These are phyloP conservation scores for Monilinia polystroma DNA, from an alignment of 2,329 filamentous ascomycete genomes.

Conservation along the genomic window DNA sequence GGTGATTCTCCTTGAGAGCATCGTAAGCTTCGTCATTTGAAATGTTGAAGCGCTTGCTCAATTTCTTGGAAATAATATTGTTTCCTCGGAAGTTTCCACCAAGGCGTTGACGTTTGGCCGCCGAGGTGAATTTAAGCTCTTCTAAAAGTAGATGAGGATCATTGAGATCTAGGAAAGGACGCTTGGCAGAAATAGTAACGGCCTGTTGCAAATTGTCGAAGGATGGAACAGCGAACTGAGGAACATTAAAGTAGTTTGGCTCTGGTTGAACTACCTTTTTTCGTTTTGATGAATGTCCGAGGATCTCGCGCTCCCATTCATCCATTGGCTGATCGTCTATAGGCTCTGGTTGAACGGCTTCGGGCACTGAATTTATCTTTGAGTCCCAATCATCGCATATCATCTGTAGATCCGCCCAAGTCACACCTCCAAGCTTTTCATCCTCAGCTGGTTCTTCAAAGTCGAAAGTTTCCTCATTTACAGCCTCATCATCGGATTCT, in stretches of 20 bases:
- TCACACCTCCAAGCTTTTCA: conserved; percentile 71
- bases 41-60: conserved; percentile 85
- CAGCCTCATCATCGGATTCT: conserved; percentile 42
- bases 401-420: conserved; percentile 76
- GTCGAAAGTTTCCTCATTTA: conserved; percentile 51
- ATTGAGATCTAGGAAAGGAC: conserved; percentile 79
- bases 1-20: conserved; percentile 91
- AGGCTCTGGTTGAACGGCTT: conserved; percentile 35
- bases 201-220: conserved; percentile 79
- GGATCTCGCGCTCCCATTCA: conserved; percentile 64
- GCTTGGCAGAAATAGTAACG: conserved; percentile 71
- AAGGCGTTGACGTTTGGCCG: conserved; percentile 54
- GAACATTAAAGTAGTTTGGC: conserved; percentile 57
- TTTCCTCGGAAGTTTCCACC: conserved; percentile 60
- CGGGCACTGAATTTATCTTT: conserved; percentile 48
- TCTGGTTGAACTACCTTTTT: conserved; percentile 55
- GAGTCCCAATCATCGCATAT: conserved; percentile 85
- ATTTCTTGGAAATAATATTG: conserved; percentile 67
- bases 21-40: conserved; percentile 97
- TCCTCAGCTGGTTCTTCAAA: conserved; percentile 51
- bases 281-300: conserved; percentile 57
- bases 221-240: conserved; percentile 62
- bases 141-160: conserved; percentile 86
- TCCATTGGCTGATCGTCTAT: conserved; percentile 49
- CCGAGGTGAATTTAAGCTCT: conserved; percentile 64